Percentiles rank a stretch among this genome's conserved stretches.
Evolutionary conservation across 139 green algal genomes (phyloP).

Genomic region (Tetradesmus lagerheimii): DNA sequence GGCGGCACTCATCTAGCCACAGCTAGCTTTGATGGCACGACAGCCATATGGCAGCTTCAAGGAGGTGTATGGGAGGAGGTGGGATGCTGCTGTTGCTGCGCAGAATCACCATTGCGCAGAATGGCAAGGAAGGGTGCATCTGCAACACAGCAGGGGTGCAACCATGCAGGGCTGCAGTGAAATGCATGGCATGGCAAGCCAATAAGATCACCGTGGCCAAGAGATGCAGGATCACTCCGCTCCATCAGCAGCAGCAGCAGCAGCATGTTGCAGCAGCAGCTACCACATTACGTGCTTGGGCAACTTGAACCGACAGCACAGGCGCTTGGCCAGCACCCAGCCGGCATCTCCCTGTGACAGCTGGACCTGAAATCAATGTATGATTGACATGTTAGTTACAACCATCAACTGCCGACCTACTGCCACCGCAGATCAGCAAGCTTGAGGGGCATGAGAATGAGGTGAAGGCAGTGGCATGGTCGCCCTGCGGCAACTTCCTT

Average conservation of each 20-base stretch:
- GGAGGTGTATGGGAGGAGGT: slow-evolving; percentile 85
- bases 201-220: too few species aligned
- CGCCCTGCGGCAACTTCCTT: slow-evolving; percentile 79
- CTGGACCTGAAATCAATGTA: too few species aligned
- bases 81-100: background rate
- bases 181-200: too few species aligned
- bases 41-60: slow-evolving; percentile 84
- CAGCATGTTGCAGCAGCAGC: too few species aligned
- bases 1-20: slow-evolving; percentile 81
- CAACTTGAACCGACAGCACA: too few species aligned
- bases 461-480: slow-evolving; percentile 96
- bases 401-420: background rate
- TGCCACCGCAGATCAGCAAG: slow-evolving; percentile 80
- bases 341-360: background rate
- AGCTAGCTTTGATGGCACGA: slow-evolving; percentile 92
- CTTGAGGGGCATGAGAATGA: slow-evolving; percentile 97
- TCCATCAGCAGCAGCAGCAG: background rate
- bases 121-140: background rate
- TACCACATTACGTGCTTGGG: too few species aligned
- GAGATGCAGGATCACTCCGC: too few species aligned
- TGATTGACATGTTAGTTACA: too few species aligned
- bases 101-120: background rate
- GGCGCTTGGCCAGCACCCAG: too few species aligned
- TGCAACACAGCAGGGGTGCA: background rate
- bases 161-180: background rate